These are phyloP conservation scores for Petrea volubilis DNA, from an alignment of 257 asterid genomes.

Conservation along the genomic window DNA sequence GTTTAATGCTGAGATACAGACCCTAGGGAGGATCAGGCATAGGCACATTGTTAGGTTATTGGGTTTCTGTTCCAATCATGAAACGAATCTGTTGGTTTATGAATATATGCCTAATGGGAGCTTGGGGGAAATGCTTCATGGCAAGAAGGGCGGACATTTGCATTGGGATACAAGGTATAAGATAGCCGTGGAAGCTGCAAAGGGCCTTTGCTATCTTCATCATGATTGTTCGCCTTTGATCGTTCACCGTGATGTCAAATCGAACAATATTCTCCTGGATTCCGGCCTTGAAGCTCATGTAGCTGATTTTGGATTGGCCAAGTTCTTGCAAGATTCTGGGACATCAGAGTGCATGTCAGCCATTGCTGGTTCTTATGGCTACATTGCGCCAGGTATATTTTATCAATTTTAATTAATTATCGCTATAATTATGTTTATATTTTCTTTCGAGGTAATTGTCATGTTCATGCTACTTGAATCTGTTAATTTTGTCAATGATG, in stretches of 20 bases:
- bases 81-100: conserved; percentile 82
- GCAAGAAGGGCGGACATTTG: conserved; percentile 96
- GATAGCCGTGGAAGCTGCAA: conserved; percentile 88
- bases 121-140: conserved; percentile 90
- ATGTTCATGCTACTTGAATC: neutral
- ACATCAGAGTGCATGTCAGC: conserved; percentile 98
- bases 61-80: conserved; percentile 92
- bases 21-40: conserved; percentile 92
- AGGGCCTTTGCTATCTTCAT: conserved; percentile 97
- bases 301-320: conserved; percentile 97
- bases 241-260: conserved; percentile 90
- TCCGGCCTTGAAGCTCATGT: conserved; percentile 90
- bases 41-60: conserved; percentile 84
- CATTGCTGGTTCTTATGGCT: conserved; percentile 98
- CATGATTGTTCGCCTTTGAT: conserved; percentile 96
- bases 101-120: conserved; percentile 99
- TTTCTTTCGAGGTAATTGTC: neutral
- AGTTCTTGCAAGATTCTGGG: conserved; percentile 94
- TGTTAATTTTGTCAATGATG: conserved; percentile 11
- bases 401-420: neutral
- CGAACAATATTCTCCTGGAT: conserved; percentile 86
- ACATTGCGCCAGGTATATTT: conserved; percentile 87
- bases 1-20: conserved; percentile 93
- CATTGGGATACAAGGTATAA: conserved; percentile 90
- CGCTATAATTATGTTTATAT: neutral